Evolutionary conservation across 768 basidiomycete species (phyloP), one percentile per base, ranked within the genome.

Genomic region (Agrocybe pediades): DNA sequence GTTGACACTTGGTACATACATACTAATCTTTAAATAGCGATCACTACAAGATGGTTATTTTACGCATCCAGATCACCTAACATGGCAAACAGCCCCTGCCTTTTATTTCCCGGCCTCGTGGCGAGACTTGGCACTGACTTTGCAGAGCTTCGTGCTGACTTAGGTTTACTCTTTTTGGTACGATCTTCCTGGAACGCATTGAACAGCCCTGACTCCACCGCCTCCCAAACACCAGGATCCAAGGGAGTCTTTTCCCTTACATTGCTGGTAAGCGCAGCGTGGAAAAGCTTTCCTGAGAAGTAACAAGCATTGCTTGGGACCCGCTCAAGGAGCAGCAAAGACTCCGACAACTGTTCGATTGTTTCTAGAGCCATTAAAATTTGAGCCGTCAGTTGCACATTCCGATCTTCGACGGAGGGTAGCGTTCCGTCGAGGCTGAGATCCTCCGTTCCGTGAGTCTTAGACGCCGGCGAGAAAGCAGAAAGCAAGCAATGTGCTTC

Each of bases 381-480:
- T 59, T 93, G 90, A 0, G 88, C 87, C 46, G 75, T 72, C 15
- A 92, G 75, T 60, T 91, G 90, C 40, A 90, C 70, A 60, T 84
- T 81, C 5, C 88, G 76, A 62, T 88, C 83, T 17, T 68, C 65
- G 20, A 86, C 69, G 0, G 75, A 72, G 5, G 80, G 76, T 0
- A 55, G 56, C 20, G 64, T 61, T 19, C 49, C 44, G 17, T 53
- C 53, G 16, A 57, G 59, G 24, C 50, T 56, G 5, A 4, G 4
- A 36, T 36, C 33, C 3, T 36, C 11, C 3, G 5, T 36, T 36
- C 11, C 47, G 9, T 16, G 45, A n/a, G 41, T 13, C 46, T 44
- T 46, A 44, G 55, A 11, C 23, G 66, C 45, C 65, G 69, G 68
- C 26, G 55, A 49, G 65, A 84, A 83, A 26, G 83, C 73, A 0